Conservation (phyloP, 2,329 filamentous ascomycete species). For the Aspergillus hiratsukae region DNA sequence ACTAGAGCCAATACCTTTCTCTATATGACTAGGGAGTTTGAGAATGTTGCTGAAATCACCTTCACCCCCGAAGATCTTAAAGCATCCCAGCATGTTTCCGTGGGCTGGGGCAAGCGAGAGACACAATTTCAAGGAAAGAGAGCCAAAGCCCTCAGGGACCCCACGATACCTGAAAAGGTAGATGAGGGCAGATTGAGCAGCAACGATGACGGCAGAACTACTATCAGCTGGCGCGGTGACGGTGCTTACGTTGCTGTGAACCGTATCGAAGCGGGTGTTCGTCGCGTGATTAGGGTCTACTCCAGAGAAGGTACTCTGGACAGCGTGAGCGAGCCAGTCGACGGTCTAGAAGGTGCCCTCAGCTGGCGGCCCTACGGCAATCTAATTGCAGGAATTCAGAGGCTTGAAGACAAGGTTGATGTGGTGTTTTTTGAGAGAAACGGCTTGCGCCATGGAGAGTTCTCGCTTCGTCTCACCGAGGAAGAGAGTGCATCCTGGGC, state of each 20-base stretch:
- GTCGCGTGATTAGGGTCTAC: constrained; percentile 83
- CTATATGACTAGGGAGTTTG: constrained; percentile 90
- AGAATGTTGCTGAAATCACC: constrained; percentile 70
- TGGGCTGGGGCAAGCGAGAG: constrained; percentile 97
- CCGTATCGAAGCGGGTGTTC: constrained; percentile 61
- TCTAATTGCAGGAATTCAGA: constrained; percentile 79
- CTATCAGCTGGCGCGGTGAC: constrained; percentile 90
- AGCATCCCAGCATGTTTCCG: constrained; percentile 88
- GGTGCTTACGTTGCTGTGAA: constrained; percentile 88
- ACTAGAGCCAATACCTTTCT: constrained; percentile 75
- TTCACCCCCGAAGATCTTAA: constrained; percentile 74
- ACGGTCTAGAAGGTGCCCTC: constrained; percentile 78
- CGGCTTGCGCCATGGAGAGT: constrained; percentile 93
- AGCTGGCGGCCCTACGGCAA: constrained; percentile 93
- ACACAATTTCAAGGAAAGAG: constrained; percentile 95
- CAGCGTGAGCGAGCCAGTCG: constrained; percentile 90
- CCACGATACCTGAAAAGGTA: constrained; percentile 87
- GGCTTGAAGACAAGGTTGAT: constrained; percentile 63
- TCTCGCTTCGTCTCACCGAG: constrained; percentile 66
- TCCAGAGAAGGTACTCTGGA: constrained; percentile 86
- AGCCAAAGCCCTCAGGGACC: constrained; percentile 80
- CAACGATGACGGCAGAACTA: constrained; percentile 66
- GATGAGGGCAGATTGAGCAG: constrained; percentile 74
- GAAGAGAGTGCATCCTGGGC: constrained; percentile 54
- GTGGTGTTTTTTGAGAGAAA: constrained; percentile 97